Base-by-base conservation (phyloP, 1,284 basidiomycete species). In the Moesziomyces sp. region DNA sequence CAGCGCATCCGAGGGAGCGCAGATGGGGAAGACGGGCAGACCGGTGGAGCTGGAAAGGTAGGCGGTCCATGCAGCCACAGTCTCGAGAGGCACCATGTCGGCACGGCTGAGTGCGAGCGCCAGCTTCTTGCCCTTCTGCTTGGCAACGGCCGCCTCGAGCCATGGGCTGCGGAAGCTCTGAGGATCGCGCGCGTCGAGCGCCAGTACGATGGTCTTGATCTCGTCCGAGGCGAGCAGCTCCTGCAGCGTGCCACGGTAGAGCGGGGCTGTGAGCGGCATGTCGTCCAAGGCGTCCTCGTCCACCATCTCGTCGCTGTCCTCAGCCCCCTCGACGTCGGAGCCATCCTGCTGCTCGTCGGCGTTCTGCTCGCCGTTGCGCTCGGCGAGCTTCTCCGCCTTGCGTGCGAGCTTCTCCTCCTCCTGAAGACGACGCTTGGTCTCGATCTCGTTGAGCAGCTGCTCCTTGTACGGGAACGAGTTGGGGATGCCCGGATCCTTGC, bases 391-490 rank as follows among this genome's bases (percentile, higher is more conserved):
- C 10, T 68, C 66, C 10, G 69, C 70, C 43, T 71, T 61, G 13
- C 58, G 54, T 49, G 57, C 62, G 38, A 74, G 57, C 60, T 56
- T 70, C 60, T 77, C 57, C 60, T 77, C 73, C 34, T 72, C 75
- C 34, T 63, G 65, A 5, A 60, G 18, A 13, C 78, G 61, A n/a
- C 76, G 69, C 58, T 73, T 74, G 54, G 76, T 60, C 55, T 83
- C 80, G 60, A 84, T 80, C 71, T 99, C 96, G 16, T 93, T 93
- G 45, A 99, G 87, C 62, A 99, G 91, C 85, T 96, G 91, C 83
- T 97, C 96, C 87, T 98, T 99, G 89, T 92, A 97, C 4, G 95
- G 96, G 86, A 95, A 97, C 69, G 90, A 91, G 86, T 92, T 97
- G n/a, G 96, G 96, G 67, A 99, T 96, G 49, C 97, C 97, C 26